phyloP scores from a whole-genome alignment of 1,284 basidiomycete genomes.

The Cryptococcus maquisensis region DNA sequence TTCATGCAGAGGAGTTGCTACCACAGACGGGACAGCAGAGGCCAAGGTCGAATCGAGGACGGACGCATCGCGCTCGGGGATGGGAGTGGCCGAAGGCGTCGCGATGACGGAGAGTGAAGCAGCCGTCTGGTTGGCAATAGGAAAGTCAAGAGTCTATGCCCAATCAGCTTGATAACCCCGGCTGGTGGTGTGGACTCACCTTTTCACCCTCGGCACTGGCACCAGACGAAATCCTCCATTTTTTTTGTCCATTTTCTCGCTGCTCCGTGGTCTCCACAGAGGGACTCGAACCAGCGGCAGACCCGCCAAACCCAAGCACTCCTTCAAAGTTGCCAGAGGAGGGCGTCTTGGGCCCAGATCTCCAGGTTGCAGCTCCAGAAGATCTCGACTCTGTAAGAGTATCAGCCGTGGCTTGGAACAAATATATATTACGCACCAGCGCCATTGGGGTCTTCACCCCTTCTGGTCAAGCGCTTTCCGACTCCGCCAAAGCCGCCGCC shows the following conservation, averaged over 20 bases:
- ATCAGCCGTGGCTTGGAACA: not conserved
- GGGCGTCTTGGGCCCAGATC: constrained; percentile 25
- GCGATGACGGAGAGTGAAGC: constrained; percentile 31
- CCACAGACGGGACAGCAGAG: constrained; percentile 1
- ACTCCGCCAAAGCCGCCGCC: constrained; percentile 46
- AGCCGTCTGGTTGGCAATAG: constrained; percentile 15
- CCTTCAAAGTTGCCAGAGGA: constrained; percentile 46
- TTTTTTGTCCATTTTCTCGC: constrained; percentile 41
- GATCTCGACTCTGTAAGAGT: constrained; percentile 11
- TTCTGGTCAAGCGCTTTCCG: constrained; percentile 23
- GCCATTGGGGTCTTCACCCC: constrained; percentile 15
- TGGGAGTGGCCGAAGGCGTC: constrained; percentile 36
- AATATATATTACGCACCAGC: constrained; percentile 12
- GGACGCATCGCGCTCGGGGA: constrained; percentile 39
- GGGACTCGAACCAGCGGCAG: constrained; percentile 2
- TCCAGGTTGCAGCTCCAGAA: constrained; percentile 36
- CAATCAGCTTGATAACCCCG: not conserved
- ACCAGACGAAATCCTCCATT: constrained; percentile 41
- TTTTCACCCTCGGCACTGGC: constrained; percentile 15
- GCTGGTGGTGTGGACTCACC: constrained; percentile 10
- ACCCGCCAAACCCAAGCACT: constrained; percentile 39
- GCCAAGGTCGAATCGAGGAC: constrained; percentile 16
- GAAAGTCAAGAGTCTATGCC: constrained; percentile 17
- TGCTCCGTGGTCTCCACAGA: constrained; percentile 3
- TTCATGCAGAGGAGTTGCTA: constrained; percentile 2